phyloP scores from a whole-genome alignment of 2,329 filamentous ascomycete genomes.

The Colletotrichum sp. region DNA sequence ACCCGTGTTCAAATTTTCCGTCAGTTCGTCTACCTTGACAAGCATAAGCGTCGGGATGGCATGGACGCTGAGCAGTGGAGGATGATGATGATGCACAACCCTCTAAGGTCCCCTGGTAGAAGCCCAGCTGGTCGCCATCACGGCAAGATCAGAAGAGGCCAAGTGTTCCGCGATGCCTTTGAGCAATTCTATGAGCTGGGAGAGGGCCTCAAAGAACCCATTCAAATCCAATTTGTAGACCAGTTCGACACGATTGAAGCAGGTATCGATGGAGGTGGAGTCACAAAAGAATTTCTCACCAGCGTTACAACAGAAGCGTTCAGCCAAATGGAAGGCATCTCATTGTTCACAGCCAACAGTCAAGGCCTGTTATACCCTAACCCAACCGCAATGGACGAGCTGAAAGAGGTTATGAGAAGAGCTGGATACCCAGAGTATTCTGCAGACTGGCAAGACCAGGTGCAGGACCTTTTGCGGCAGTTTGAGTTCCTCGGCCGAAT shows the following conservation, averaged over 20 bases:
- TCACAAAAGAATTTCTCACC: conserved; percentile 96
- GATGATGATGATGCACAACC: conserved; percentile 23
- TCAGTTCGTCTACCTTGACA: conserved; percentile 88
- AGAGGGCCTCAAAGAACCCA: conserved; percentile 88
- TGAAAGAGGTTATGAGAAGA: conserved; percentile 61
- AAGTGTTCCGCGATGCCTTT: conserved; percentile 86
- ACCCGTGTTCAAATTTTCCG: conserved; percentile 92
- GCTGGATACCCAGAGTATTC: conserved; percentile 57
- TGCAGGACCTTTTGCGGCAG: conserved; percentile 69
- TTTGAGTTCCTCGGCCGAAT: conserved; percentile 94
- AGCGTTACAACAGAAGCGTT: conserved; percentile 89
- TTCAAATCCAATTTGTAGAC: conserved; percentile 96
- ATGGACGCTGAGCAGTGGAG: conserved; percentile 48
- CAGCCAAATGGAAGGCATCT: conserved; percentile 61
- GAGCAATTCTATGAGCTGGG: conserved; percentile 82
- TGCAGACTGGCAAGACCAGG: conserved; percentile 59
- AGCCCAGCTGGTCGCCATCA: conserved; percentile 66
- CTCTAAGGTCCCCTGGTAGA: conserved; percentile 27
- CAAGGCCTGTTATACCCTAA: conserved; percentile 90
- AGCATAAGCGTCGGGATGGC: conserved; percentile 72
- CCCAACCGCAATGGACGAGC: conserved; percentile 75
- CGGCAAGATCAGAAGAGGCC: conserved; percentile 79
- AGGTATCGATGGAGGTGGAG: conserved; percentile 94
- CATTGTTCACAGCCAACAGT: conserved; percentile 77
- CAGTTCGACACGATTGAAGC: conserved; percentile 86